Evolutionary conservation across 176 grass and related monocot species (phyloP).

Genomic region (Melocanna baccifera): DNA sequence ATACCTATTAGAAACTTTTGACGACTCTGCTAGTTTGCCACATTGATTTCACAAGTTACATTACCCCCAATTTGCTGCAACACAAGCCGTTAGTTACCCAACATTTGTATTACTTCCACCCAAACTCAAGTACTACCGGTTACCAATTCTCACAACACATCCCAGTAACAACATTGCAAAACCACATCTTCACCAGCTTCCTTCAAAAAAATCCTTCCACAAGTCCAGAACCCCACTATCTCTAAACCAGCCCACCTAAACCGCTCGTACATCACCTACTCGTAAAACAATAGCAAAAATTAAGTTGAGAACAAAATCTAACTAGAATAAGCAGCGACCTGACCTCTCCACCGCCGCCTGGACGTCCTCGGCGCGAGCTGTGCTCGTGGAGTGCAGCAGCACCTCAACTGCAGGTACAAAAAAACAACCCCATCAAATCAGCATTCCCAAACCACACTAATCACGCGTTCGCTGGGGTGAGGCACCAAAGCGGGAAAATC

Average conservation of each 20-base stretch:
- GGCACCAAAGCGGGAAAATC: not conserved
- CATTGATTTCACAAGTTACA: not conserved
- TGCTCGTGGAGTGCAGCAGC: conserved; percentile 64
- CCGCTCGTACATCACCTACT: not conserved
- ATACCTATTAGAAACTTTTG: not conserved
- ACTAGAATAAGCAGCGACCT: conserved; percentile 46
- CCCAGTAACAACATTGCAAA: not conserved
- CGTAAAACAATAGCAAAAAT: not conserved
- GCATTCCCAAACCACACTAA: not conserved
- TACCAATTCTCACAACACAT: not conserved
- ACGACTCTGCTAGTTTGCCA: not conserved
- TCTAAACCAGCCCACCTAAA: not conserved
- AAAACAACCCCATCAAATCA: conserved; percentile 1
- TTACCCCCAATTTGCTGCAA: not conserved
- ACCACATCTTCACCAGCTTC: not conserved
- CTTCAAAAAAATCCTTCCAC: not conserved
- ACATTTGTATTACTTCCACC: not conserved
- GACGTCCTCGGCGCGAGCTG: conserved; percentile 60
- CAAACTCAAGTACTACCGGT: not conserved
- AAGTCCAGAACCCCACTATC: not conserved
- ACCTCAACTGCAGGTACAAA: conserved; percentile 74
- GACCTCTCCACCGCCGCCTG: conserved; percentile 76
- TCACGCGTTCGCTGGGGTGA: not conserved
- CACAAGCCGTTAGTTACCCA: not conserved
- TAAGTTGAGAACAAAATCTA: not conserved